Evolutionary conservation across 805 yeast genomes (phyloP).

Genomic region (Lachancea fermentati): DNA sequence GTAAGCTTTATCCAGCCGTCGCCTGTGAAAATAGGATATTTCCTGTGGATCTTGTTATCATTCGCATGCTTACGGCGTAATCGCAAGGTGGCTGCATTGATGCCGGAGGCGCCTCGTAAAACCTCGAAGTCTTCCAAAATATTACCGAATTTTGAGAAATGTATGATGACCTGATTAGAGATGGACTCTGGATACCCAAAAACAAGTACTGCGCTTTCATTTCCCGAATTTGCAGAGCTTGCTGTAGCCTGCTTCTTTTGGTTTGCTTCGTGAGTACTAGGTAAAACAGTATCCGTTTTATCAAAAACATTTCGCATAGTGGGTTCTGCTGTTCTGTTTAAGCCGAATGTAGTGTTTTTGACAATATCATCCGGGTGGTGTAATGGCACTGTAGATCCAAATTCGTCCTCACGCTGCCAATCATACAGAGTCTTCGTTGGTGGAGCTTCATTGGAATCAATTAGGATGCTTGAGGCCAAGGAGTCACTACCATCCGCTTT

Average conservation of each 20-base stretch:
- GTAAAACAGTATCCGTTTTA: slow-evolving; percentile 5
- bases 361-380: slow-evolving; percentile 11
- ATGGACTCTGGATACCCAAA: slow-evolving; percentile 84
- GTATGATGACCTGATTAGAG: slow-evolving; percentile 60
- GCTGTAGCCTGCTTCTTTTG: slow-evolving; percentile 1
- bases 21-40: slow-evolving; percentile 74
- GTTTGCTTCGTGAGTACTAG: slow-evolving; percentile 1
- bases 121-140: slow-evolving; percentile 69
- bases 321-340: slow-evolving; percentile 1
- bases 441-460: slow-evolving; percentile 38
- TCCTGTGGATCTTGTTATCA: slow-evolving; percentile 19
- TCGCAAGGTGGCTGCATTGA: slow-evolving; percentile 25
- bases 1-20: slow-evolving; percentile 89
- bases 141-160: slow-evolving; percentile 73
- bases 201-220: slow-evolving; percentile 67
- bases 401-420: slow-evolving; percentile 38
- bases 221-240: slow-evolving; percentile 5
- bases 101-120: slow-evolving; percentile 31
- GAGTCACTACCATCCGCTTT: slow-evolving; percentile 4
- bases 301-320: slow-evolving; percentile 10
- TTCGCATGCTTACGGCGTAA: slow-evolving; percentile 14
- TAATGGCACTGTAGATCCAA: slow-evolving; percentile 17
- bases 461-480: slow-evolving; percentile 14
- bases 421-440: slow-evolving; percentile 38
- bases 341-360: neutral